phyloP scores from a whole-genome alignment of 306 rosid species.

The Medicago arabica region DNA sequence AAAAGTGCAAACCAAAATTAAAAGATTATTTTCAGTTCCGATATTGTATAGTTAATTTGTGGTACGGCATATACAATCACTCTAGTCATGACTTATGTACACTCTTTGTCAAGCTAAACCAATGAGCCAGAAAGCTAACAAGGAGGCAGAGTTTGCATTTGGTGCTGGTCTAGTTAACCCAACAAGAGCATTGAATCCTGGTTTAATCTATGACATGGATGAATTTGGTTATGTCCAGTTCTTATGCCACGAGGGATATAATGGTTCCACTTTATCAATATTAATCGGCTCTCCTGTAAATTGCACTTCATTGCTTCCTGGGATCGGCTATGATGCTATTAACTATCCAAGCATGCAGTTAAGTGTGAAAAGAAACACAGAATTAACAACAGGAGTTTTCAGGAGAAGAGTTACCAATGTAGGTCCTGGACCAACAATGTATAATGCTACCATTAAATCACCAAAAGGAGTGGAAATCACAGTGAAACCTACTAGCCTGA shows the following conservation, averaged over 20 bases:
- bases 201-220: constrained; percentile 77
- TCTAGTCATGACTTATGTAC: constrained; percentile 1
- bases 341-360: constrained; percentile 86
- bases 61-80: too few relatives aligned
- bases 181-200: constrained; percentile 64
- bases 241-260: constrained; percentile 82
- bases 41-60: too few relatives aligned
- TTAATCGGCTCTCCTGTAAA: constrained; percentile 61
- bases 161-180: constrained; percentile 88
- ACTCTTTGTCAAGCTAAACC: constrained; percentile 65
- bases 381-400: constrained; percentile 53
- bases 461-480: constrained; percentile 71
- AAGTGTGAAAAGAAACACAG: constrained; percentile 41
- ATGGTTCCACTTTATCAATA: constrained; percentile 51
- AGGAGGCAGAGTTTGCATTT: constrained; percentile 74
- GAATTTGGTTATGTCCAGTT: constrained; percentile 68
- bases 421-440: constrained; percentile 59
- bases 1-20: too few relatives aligned
- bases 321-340: constrained; percentile 72
- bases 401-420: constrained; percentile 80
- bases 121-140: constrained; percentile 59
- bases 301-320: constrained; percentile 73
- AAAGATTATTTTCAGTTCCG: too few relatives aligned
- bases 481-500: constrained; percentile 60
- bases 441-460: constrained; percentile 62